phyloP scores from a whole-genome alignment of 768 basidiomycete genomes.

The Suillus clintonianus region DNA sequence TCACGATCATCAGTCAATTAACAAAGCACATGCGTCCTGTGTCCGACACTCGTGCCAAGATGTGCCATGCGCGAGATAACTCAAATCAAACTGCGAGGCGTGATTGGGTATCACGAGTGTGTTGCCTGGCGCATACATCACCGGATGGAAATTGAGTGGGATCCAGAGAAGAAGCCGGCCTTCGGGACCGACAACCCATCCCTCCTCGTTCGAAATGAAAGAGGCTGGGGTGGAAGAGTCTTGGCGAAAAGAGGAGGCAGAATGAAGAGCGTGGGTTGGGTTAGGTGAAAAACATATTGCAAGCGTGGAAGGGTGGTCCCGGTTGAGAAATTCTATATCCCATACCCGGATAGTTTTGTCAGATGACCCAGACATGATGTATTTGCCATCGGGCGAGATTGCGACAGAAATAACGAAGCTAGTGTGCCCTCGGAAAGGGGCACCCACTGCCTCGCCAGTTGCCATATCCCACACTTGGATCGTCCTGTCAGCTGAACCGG shows the following conservation, averaged over 20 bases:
- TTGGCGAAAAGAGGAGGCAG: not conserved
- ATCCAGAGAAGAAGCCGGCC: not conserved
- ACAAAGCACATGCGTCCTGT: no score
- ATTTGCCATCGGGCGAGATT: slow-evolving; percentile 9
- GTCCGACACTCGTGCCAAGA: not conserved
- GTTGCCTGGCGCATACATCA: not conserved
- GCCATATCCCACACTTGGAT: not conserved
- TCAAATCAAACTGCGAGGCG: not conserved
- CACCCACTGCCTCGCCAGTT: not conserved
- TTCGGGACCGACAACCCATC: not conserved
- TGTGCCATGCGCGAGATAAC: not conserved
- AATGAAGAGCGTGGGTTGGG: not conserved
- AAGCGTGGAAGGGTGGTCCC: no score
- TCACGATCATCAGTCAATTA: no score
- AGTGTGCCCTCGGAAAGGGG: slow-evolving; percentile 3
- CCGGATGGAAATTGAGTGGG: not conserved
- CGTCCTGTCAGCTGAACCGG: not conserved
- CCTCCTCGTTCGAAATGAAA: no score
- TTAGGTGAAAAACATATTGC: not conserved
- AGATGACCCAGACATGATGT: not conserved
- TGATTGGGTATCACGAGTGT: not conserved
- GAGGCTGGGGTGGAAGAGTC: no score
- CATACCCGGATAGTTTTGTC: slow-evolving; percentile 3
- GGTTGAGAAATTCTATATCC: not conserved
- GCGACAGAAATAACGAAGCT: slow-evolving; percentile 8